Evolutionary conservation across 768 basidiomycete species (phyloP), one percentile per base, ranked within the genome.

Genomic region (Mrakia gelida): DNA sequence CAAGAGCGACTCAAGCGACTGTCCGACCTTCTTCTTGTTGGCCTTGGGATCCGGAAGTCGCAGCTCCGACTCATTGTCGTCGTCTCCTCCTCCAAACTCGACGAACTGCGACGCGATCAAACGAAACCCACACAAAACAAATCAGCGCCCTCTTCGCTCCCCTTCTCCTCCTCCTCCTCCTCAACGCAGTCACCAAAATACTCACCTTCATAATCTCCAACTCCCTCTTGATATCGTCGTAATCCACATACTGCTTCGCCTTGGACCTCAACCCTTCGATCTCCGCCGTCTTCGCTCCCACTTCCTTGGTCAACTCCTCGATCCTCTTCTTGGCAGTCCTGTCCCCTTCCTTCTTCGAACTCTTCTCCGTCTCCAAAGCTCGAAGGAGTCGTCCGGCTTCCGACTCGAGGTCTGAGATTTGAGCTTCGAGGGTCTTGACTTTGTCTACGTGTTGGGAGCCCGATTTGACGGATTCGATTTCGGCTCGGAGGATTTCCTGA

Each of bases 201-300:
- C 85, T 67, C 71, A 93, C 97, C 90, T 99, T 98, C 93, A 98
- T 93, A 80, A 99, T 98, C 82, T 95, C 95, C 41, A 99, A 88
- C 84, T 99, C 97, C 38, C 97, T 91, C 86, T 98, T 98, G 82
- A 98, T 90, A 85, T 98, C 95, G 82, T 98, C 96, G 81, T 99
- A 98, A 84, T 99, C 94, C 23, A 84, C 84, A 79, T 91, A 92
- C 80, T 89, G 89, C 81, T 89, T 90, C 54, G 98, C 85, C 80
- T 90, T 90, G 49, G 86, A 85, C 82, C 88, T 90, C 2, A 95
- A 86, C 70, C 87, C 87, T 23, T 91, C 91, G 7, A 91, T 86
- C 84, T 97, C 95, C 3, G 83, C 83, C 5, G 83, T 85, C 89
- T 82, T 88, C 83, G 62, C 67, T 18, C 81, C 81, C 3, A 91